Evolutionary conservation across 1,284 basidiomycete genomes (phyloP).

Genomic region (Flammula alnicola): DNA sequence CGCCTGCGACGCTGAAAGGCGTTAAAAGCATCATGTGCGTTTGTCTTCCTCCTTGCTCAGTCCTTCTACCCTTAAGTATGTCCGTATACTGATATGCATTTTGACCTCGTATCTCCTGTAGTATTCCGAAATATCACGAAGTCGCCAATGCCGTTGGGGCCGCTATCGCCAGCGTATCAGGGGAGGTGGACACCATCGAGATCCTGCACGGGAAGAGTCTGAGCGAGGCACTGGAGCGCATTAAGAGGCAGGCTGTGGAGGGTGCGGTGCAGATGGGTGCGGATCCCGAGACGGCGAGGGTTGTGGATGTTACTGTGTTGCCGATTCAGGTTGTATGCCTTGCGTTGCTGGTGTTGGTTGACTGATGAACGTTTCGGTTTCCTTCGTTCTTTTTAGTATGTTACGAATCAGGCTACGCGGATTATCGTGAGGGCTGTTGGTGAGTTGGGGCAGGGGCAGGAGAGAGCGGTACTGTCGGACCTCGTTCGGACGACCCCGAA

Average conservation of each 20-base stretch:
- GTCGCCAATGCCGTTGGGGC: conserved; percentile 65
- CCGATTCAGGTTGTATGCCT: conserved; percentile 40
- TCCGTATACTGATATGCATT: no score
- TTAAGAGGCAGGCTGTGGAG: conserved; percentile 48
- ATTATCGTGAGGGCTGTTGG: conserved; percentile 54
- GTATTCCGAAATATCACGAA: conserved; percentile 46
- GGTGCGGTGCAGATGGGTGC: conserved; percentile 52
- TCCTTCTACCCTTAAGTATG: no score
- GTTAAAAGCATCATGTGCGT: conserved; percentile 48
- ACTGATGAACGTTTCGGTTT: no score
- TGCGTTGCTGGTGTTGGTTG: neutral
- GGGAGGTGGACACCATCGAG: conserved; percentile 46
- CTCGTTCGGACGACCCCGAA: neutral
- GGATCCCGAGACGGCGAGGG: conserved; percentile 39
- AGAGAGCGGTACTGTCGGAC: neutral
- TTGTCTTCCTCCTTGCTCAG: neutral
- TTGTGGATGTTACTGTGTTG: conserved; percentile 51
- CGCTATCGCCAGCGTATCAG: conserved; percentile 48
- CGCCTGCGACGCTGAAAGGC: conserved; percentile 47
- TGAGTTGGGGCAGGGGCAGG: conserved; percentile 32
- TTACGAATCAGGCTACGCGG: conserved; percentile 54
- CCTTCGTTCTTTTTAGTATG: conserved; percentile 39
- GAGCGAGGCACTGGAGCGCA: conserved; percentile 41
- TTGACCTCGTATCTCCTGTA: neutral
- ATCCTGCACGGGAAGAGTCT: conserved; percentile 42